Evolutionary conservation across 2,329 filamentous ascomycete genomes (phyloP).

Genomic region (Coleophoma eucalyptorum): DNA sequence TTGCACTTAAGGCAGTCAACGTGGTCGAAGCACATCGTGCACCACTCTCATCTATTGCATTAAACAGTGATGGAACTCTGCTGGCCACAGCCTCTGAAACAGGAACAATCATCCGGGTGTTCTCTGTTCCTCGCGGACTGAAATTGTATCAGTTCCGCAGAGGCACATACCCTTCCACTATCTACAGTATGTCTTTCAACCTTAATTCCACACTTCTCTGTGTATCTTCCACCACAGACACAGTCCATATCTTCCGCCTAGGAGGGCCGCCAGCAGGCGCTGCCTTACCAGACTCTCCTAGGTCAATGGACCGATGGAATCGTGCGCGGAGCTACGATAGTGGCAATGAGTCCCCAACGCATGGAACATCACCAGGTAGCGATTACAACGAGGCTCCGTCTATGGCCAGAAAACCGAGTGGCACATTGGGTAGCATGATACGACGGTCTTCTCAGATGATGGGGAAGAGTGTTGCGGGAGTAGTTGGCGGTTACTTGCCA

Average conservation of each 20-base stretch:
- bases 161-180: constrained; percentile 91
- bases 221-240: constrained; percentile 94
- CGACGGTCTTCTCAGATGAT: constrained; percentile 94
- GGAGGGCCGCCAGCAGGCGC: constrained; percentile 38
- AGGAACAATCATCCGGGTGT: constrained; percentile 94
- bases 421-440: constrained; percentile 84
- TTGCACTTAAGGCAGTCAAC: constrained; percentile 87
- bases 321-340: constrained; percentile 49
- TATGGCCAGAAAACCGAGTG: constrained; percentile 51
- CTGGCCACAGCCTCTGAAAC: constrained; percentile 96
- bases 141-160: constrained; percentile 96
- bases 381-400: constrained; percentile 21
- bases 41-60: constrained; percentile 81
- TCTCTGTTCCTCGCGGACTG: constrained; percentile 83
- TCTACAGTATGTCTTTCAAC: constrained; percentile 99
- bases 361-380: constrained; percentile 22
- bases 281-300: constrained; percentile 28
- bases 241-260: constrained; percentile 92
- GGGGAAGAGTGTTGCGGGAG: constrained; percentile 81
- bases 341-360: constrained; percentile 44
- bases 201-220: constrained; percentile 88
- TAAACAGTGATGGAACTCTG: constrained; percentile 89
- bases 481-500: constrained; percentile 87
- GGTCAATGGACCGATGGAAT: constrained; percentile 17
- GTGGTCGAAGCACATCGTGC: constrained; percentile 94